Conservation (phyloP, 1,139 yeast genomes). For the Meyerozyma carpophila region DNA sequence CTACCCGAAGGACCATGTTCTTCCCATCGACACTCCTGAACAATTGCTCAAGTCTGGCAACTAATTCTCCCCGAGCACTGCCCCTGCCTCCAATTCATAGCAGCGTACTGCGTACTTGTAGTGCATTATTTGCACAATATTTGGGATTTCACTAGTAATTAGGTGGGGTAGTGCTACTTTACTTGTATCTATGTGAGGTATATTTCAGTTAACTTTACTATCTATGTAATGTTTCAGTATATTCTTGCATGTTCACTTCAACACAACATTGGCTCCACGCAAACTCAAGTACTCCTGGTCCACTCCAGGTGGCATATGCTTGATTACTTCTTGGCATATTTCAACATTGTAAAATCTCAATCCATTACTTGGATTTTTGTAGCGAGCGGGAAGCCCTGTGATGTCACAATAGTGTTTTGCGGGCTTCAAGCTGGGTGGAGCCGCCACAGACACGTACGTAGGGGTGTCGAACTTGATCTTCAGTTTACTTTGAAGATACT, state of each 20-base stretch:
- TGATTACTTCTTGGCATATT: constrained; percentile 71
- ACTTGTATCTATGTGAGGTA: too few relatives aligned
- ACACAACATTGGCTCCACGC: constrained; percentile 82
- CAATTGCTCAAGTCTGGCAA: too few relatives aligned
- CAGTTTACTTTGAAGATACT: constrained; percentile 44
- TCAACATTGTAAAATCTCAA: constrained; percentile 80
- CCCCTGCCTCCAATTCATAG: too few relatives aligned
- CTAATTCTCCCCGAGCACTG: too few relatives aligned
- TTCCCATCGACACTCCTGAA: not conserved
- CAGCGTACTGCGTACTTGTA: too few relatives aligned
- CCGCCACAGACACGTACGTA: constrained; percentile 61
- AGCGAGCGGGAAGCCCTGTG: constrained; percentile 79
- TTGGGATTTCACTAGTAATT: too few relatives aligned
- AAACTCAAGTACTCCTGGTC: constrained; percentile 90
- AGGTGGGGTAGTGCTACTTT: too few relatives aligned
- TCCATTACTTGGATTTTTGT: constrained; percentile 72
- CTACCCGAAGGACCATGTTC: not conserved
- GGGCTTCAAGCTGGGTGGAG: constrained; percentile 87
- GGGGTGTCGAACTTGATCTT: constrained; percentile 43
- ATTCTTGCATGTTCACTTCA: constrained; percentile 36
- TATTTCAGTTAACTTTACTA: too few relatives aligned
- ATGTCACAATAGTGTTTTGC: constrained; percentile 86
- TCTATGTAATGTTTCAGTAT: too few relatives aligned
- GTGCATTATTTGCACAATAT: too few relatives aligned
- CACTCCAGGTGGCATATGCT: constrained; percentile 80